phyloP scores from a whole-genome alignment of 345 rosid genomes.

The Heritiera littoralis region DNA sequence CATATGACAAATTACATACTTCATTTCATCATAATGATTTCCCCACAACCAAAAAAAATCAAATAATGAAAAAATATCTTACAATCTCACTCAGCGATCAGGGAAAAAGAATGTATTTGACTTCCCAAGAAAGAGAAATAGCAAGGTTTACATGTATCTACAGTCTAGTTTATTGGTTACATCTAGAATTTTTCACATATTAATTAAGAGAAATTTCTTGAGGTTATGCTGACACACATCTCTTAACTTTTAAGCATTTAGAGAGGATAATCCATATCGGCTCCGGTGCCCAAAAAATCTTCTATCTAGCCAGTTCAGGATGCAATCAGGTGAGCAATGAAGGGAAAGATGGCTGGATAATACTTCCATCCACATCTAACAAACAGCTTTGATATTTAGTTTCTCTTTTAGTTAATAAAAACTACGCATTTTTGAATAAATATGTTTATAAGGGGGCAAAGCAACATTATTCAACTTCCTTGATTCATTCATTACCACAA shows the following conservation, averaged over 20 bases:
- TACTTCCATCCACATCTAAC: not conserved
- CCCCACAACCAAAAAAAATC: not conserved
- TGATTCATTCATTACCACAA: not conserved
- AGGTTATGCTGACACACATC: not conserved
- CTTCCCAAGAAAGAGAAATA: not conserved
- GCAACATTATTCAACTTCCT: not conserved
- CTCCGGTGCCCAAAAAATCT: not conserved
- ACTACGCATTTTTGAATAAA: not conserved
- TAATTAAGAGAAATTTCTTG: conserved; percentile 1
- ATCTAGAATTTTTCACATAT: not conserved
- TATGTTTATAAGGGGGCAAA: not conserved
- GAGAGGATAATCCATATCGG: not conserved
- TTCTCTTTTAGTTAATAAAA: not conserved
- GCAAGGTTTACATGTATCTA: not conserved
- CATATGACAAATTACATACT: not conserved
- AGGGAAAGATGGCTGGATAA: not conserved
- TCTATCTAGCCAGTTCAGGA: not conserved
- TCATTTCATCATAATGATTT: not conserved
- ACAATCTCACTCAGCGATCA: not conserved
- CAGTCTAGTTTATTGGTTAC: too few relatives aligned
- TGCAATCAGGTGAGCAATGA: not conserved
- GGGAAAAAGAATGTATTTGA: not conserved
- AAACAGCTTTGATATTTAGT: not conserved
- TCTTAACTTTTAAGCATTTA: not conserved
- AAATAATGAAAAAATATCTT: not conserved